Base-by-base conservation (phyloP, 2,329 filamentous ascomycete genomes). In the Leptographium wingfieldii region DNA sequence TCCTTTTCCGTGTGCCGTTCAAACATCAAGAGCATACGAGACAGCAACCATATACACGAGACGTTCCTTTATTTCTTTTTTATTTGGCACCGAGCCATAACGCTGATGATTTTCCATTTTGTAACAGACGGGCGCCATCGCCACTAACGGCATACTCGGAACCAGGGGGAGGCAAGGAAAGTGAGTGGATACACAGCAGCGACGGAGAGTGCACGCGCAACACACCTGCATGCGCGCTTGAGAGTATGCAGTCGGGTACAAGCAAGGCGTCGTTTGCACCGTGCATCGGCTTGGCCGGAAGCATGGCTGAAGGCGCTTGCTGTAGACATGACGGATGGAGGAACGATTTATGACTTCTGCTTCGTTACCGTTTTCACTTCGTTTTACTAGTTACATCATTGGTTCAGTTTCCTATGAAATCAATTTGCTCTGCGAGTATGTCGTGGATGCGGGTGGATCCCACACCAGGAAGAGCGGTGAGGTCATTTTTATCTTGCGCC, bases 101-200 rank as follows among this genome's bases (percentile, higher is more conserved):
- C 68, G 71, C 75, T 77, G 74, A 77, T 74, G 68, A 66, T 64
- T 67, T 69, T 64, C 16, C 67, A 62, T 62, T 67, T 66, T 72
- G 69, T 73, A 71, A 72, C 70, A 77, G 75, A 77, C 67, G 59
- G 61, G 35, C 73, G 71, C 65, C 75, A 71, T 68, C 70, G 63
- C 65, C 68, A 68, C 59, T 66, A 64, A 62, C 43, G 55, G 43
- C 27, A 49, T 9, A 40, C 16, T 25, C 35, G 38, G 40, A 29
- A 38, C 43, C 11, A 6, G 33, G 11, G 12, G 33, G 11, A n/a
- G 27, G 33, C 38, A 22, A 19, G 22, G 12, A 52, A 14, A 33
- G 49, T 52, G 25, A 33, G 49, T 52, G 49, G 49, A 19, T 31
- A 52, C 49, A 19, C 27, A 19, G 27, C 25, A 31, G 25, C 12